Conservation (phyloP, 345 rosid species). For the Eucalyptus cloeziana region DNA sequence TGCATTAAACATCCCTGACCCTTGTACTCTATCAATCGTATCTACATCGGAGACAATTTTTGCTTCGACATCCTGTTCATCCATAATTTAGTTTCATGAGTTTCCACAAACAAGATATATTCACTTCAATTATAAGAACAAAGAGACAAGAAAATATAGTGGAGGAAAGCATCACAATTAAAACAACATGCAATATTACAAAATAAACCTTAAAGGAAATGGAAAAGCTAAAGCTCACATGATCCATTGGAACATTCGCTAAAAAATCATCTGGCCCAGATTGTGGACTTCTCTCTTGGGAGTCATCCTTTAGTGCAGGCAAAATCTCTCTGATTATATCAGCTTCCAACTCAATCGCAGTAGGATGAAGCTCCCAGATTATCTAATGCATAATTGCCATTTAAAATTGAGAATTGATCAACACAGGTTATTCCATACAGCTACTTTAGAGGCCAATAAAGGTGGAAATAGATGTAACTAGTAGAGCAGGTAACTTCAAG, state of each 20-base stretch:
- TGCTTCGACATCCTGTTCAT: not conserved
- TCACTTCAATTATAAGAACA: not conserved
- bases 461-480: not conserved
- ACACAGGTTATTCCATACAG: not conserved
- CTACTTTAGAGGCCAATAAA: not conserved
- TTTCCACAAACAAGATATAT: not conserved
- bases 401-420: not conserved
- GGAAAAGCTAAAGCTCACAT: not conserved
- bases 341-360: slow-evolving; percentile 7
- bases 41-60: not conserved
- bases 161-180: not conserved
- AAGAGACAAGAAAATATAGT: not conserved
- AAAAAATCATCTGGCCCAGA: not conserved
- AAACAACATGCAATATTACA: not conserved
- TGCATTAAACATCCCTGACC: not conserved
- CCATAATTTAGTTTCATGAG: not conserved
- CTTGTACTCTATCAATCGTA: not conserved
- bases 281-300: not conserved
- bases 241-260: not conserved
- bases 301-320: not conserved
- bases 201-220: not conserved
- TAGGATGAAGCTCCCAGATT: slow-evolving; percentile 20
- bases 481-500: not conserved
- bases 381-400: slow-evolving; percentile 6
- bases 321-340: slow-evolving; percentile 9